Base-by-base conservation (phyloP, 768 basidiomycete genomes). In the Mrakia blollopis region DNA sequence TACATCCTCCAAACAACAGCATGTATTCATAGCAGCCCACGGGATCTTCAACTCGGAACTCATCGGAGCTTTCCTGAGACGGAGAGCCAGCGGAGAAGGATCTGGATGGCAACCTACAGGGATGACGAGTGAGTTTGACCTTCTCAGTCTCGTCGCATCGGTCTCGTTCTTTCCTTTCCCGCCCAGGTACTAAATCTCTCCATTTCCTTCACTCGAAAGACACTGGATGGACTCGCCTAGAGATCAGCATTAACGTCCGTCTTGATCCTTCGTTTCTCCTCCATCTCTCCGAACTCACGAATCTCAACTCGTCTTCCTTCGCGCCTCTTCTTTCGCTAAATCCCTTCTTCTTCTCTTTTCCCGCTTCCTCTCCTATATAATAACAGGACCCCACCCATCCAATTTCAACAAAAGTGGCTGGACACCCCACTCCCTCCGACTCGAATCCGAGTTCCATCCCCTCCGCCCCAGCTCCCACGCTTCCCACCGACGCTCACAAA, bases 11-110 rank as follows among this genome's bases (percentile, higher is more conserved):
- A 82, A 84, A 28, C 83, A 85, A 44, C 83, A 77, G 77, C 80
- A 85, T 78, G 81, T 92, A 32, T 91, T 88, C 1, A 79, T 92
- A 54, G 89, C 92, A 68, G 91, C 91, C 83, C 92, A 93, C 82
- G 91, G 92, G 0, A 80, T 91, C 32, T 89, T 89, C 82, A 89
- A 92, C 63, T 25, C 23, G 5, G 72, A 77, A 35, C 47, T 77
- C n/a, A 30, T 77, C n/a, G 72, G 71, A 7, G 37, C 71, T 0
- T 30, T 77, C 10, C 30, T 72, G 1, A 28, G 76, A 6, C 41
- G 72, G 60, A 71, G 76, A 50, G 30, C 62, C 5, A 35, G 9
- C 2, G 61, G 28, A n/a, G 61, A 44, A 7, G 35, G 47, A 14
- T 32, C 30, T 14, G 25, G n/a, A 21, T 35, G 39, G 52, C 21